Base-by-base conservation (phyloP, 2,329 filamentous ascomycete genomes). In the Cytospora mali region DNA sequence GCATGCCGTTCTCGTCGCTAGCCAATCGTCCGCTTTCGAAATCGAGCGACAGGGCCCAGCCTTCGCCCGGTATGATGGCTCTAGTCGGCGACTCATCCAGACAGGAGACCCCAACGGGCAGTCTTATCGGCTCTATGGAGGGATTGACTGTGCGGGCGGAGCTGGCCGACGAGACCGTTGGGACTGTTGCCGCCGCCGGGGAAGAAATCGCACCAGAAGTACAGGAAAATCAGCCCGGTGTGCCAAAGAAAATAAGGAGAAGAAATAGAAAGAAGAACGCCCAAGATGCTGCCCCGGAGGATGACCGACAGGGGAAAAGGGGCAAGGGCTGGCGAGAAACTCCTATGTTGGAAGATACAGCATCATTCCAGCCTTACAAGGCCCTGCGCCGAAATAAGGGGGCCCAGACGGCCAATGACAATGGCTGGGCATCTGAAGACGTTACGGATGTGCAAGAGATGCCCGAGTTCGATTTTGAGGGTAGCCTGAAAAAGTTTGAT, bases 391-490 rank as follows among this genome's bases (percentile, higher is more conserved):
- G 74, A 74, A 83, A 75, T 73, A 80, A 78, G 64, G 77, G 74
- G 62, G 79, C 75, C 68, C 75, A 73, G 52, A 23, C 42, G 9
- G 73, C 73, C 31, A 75, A 75, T 10, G 84, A 92, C 50, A 96
- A 92, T 73, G 94, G 92, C 4, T 98, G 94, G 93, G 93, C 92
- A 4, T 97, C 94, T 0, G 95, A 97, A 72, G 94, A 98, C 71
- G 93, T 94, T 25, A 97, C 92, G 0, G 95, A 98, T 72, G 91
- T 95, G 25, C 91, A 94, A 76, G 94, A 96, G 72, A 85, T 95
- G 81, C 92, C 91, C 13, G 95, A 98, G 65, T 98, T 98, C 70
- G 94, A 98, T 75, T 98, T 98, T 71, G 88, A 91, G 69, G 88
- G 87, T 60, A 93, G 93, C 68, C 81, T 98, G 33, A 93, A 92